These are phyloP conservation scores for Austroboletus festivus DNA, from an alignment of 768 basidiomycete genomes.

Conservation along the genomic window DNA sequence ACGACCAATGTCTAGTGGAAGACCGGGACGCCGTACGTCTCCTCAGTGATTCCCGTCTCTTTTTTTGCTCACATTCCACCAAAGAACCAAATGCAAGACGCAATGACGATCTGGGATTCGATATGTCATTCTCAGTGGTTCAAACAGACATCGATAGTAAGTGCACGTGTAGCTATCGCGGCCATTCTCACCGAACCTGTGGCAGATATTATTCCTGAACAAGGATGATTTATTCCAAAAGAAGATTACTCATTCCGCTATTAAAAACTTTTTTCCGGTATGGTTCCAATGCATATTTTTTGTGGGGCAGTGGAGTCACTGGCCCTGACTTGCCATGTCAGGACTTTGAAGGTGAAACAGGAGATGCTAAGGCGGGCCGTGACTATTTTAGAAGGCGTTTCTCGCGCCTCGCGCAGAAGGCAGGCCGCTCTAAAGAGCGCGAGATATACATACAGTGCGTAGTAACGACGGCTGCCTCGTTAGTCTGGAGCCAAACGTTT, in stretches of 20 bases:
- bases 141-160: slow-evolving; percentile 85
- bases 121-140: slow-evolving; percentile 99
- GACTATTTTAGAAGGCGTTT: slow-evolving; percentile 92
- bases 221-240: slow-evolving; percentile 91
- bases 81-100: slow-evolving; percentile 98
- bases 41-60: slow-evolving; percentile 29
- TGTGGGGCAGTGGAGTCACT: no score
- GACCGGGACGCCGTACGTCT: slow-evolving; percentile 75
- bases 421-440: slow-evolving; percentile 78
- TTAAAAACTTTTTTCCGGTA: slow-evolving; percentile 88
- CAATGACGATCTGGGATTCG: slow-evolving; percentile 98
- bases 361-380: slow-evolving; percentile 70
- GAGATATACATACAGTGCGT: slow-evolving; percentile 94
- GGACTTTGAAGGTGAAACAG: slow-evolving; percentile 82
- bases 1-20: slow-evolving; percentile 91
- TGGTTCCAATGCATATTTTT: slow-evolving; percentile 24
- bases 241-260: slow-evolving; percentile 79
- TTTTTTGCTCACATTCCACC: neutral
- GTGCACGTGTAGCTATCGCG: slow-evolving; percentile 18
- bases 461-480: no score
- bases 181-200: slow-evolving; percentile 1
- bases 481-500: no score
- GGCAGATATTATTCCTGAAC: slow-evolving; percentile 89
- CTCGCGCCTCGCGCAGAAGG: slow-evolving; percentile 76
- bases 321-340: no score